Conservation (phyloP, 2,329 filamentous ascomycete genomes). For the Dryadomyces quercus-mongolicae region DNA sequence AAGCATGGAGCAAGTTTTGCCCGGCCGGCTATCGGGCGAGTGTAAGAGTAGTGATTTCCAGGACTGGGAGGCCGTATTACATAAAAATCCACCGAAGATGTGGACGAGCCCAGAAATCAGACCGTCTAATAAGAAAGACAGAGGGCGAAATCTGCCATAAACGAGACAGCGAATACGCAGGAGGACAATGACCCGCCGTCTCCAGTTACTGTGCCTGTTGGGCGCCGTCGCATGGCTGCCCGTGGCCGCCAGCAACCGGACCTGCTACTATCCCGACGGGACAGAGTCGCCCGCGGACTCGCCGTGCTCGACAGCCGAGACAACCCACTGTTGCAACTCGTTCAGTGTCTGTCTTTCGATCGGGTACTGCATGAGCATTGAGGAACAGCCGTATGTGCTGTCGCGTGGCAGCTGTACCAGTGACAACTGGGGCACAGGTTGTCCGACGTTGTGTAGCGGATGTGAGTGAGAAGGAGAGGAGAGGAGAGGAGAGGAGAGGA, state of each 20-base stretch:
- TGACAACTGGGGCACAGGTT: slow-evolving; percentile 8
- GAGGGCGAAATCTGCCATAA: no score
- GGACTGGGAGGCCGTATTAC: no score
- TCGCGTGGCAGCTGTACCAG: slow-evolving; percentile 10
- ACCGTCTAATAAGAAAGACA: no score
- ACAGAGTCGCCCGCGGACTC: not conserved
- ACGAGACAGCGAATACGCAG: no score
- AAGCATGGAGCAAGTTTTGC: no score
- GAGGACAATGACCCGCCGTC: no score
- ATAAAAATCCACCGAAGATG: no score
- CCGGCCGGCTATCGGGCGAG: no score
- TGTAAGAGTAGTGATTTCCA: no score
- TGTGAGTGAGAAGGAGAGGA: not conserved
- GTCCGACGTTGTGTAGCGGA: slow-evolving; percentile 5
- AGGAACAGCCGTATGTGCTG: slow-evolving; percentile 6
- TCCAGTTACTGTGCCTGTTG: no score
- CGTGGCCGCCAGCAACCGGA: not conserved
- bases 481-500: not conserved
- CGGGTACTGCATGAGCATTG: slow-evolving; percentile 7
- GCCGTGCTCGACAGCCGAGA: slow-evolving; percentile 1
- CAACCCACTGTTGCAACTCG: slow-evolving; percentile 9
- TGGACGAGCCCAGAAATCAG: no score
- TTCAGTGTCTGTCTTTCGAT: slow-evolving; percentile 6
- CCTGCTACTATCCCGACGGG: slow-evolving; percentile 11
- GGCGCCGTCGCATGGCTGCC: no score